Conservation (phyloP, 2,329 filamentous ascomycete genomes). For the Curvularia eragrostidis region DNA sequence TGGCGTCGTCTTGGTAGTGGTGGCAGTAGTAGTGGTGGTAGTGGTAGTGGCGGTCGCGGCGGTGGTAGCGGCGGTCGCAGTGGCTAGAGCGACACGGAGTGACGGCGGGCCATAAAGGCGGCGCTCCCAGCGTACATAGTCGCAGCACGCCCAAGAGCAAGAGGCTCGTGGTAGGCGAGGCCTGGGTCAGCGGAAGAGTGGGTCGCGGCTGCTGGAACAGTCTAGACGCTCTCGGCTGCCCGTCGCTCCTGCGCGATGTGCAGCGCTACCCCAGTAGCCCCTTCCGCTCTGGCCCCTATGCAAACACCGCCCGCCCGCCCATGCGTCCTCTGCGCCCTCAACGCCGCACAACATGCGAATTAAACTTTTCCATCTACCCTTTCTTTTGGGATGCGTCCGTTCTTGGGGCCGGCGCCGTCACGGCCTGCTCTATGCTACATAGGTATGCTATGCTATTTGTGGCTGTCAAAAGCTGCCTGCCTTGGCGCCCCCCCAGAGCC, state of each 20-base stretch:
- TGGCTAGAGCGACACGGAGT: no score
- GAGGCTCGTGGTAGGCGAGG: not conserved
- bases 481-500: not conserved
- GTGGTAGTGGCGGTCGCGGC: not conserved
- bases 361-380: conserved; percentile 9
- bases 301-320: conserved; percentile 20
- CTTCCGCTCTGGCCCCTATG: conserved; percentile 23
- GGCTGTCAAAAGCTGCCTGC: conserved; percentile 10
- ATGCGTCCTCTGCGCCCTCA: no score
- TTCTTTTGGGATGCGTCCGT: not conserved
- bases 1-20: no score
- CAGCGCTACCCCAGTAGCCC: conserved; percentile 25
- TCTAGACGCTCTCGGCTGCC: conserved; percentile 28
- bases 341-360: conserved; percentile 10
- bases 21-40: conserved; percentile 21
- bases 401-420: conserved; percentile 1
- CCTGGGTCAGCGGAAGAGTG: conserved; percentile 16
- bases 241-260: conserved; percentile 24
- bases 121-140: no score
- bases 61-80: not conserved
- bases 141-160: no score
- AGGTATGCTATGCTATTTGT: no score
- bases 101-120: no score
- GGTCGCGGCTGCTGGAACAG: conserved; percentile 28
- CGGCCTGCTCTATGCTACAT: no score